phyloP scores from a whole-genome alignment of 1,284 basidiomycete genomes.

The Ganoderma meredithae region DNA sequence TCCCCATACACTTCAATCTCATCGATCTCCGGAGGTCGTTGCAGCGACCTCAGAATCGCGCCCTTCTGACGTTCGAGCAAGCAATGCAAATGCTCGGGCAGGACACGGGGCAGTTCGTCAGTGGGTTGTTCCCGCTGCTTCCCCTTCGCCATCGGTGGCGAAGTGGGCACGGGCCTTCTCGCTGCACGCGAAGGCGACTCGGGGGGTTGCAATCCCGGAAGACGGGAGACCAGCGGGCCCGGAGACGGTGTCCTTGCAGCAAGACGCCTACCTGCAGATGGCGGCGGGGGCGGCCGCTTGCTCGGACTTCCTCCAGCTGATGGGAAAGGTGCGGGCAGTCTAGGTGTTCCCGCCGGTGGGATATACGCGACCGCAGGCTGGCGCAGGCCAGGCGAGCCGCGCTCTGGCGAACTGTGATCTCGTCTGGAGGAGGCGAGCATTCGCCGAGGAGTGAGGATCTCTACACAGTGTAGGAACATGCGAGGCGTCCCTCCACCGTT shows the following conservation, averaged over 20 bases:
- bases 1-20: constrained; percentile 40
- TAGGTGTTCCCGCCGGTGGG: constrained; percentile 19
- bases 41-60: constrained; percentile 60
- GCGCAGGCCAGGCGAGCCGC: constrained; percentile 30
- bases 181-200: constrained; percentile 25
- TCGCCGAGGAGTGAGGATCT: constrained; percentile 44
- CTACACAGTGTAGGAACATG: constrained; percentile 49
- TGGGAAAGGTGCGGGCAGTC: constrained; percentile 28
- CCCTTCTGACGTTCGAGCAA: constrained; percentile 63
- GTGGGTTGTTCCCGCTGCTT: constrained; percentile 31
- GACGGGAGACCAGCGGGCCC: not conserved
- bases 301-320: constrained; percentile 14
- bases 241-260: constrained; percentile 13
- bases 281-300: constrained; percentile 3
- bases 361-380: constrained; percentile 6
- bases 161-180: constrained; percentile 24
- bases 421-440: constrained; percentile 18
- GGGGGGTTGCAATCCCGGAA: not conserved
- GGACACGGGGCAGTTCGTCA: constrained; percentile 32
- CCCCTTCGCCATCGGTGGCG: constrained; percentile 40
- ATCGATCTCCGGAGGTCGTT: constrained; percentile 38
- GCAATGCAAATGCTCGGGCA: constrained; percentile 50
- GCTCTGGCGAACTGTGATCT: constrained; percentile 29
- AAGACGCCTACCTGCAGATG: constrained; percentile 5
- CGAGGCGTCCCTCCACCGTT: constrained; percentile 37